Evolutionary conservation across 805 yeast genomes (phyloP), one percentile per base, ranked within the genome.

Genomic region (Alloascoidea africana): DNA sequence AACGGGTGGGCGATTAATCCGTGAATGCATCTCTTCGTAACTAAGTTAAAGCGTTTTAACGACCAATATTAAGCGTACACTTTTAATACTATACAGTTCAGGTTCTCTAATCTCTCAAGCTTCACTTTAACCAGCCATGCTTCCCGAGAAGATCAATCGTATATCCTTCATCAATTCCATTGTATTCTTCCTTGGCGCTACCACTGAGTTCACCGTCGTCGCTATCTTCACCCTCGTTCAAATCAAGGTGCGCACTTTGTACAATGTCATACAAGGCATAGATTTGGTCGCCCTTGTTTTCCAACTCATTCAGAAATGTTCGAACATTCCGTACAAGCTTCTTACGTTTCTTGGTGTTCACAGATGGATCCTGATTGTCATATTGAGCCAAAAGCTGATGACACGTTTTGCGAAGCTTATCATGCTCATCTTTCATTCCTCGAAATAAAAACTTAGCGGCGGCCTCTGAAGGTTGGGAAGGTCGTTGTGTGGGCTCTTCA

Each of bases 321-420:
- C n/a, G 8, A 8, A 23, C 30, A 23, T 23, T 23, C n/a, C n/a
- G 8, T 8, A 23, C n/a, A 23, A 23, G 8, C n/a, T 23, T 23
- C n/a, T 23, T 23, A 8, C 30, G 8, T 23, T 23, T 23, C 8
- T 23, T 8, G n/a, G 8, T 23, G 8, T 23, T n/a, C 8, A 23
- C n/a, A 8, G 30, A 23, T 23, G 30, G 30, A 23, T 23, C 30
- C n/a, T 23, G 30, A 23, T 23, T 23, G n/a, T 23, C n/a, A 23
- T 23, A 23, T 23, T 23, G 8, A 8, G 8, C n/a, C n/a, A 23
- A 23, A 8, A 23, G n/a, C 8, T 23, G 8, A 8, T 23, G 30
- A 23, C 30, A 23, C 8, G n/a, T 23, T 23, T 23, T 8, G 8
- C n/a, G 8, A 8, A 23, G n/a, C 8, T 23, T 23, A 8, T 23